A percentile compares a stretch with the other conserved stretches of the same genome.
Conservation (phyloP, 1,284 basidiomycete species). For the Cerrena zonata region DNA sequence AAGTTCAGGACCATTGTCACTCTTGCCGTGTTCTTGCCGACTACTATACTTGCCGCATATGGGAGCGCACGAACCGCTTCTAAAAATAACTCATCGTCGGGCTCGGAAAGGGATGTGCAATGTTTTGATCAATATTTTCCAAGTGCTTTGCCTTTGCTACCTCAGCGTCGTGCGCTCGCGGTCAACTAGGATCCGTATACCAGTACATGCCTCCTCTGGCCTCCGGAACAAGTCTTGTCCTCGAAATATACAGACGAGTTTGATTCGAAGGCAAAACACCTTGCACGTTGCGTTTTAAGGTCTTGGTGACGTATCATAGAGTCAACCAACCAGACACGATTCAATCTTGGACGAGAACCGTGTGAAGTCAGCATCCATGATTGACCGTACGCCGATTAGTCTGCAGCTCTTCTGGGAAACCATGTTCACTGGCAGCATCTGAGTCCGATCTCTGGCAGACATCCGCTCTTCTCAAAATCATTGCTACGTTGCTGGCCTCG, state of each 20-base stretch:
- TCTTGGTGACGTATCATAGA: conserved; percentile 76
- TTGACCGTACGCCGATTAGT: conserved; percentile 48
- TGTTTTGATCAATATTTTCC: neutral
- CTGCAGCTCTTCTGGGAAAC: too few relatives aligned
- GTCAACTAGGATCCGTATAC: conserved; percentile 55
- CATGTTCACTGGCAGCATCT: too few relatives aligned
- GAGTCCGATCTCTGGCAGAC: too few relatives aligned
- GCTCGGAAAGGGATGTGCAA: neutral
- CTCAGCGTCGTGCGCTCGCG: neutral
- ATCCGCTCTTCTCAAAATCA: too few relatives aligned
- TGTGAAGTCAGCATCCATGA: conserved; percentile 37
- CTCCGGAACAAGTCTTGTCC: conserved; percentile 68
- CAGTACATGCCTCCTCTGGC: conserved; percentile 83
- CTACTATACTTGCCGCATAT: too few relatives aligned
- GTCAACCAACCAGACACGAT: conserved; percentile 62
- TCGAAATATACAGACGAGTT: conserved; percentile 73
- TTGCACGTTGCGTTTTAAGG: conserved; percentile 68
- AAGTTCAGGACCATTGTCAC: too few relatives aligned
- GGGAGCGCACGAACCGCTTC: too few relatives aligned
- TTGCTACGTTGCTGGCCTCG: too few relatives aligned
- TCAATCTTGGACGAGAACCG: conserved; percentile 53
- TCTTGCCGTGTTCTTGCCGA: too few relatives aligned
- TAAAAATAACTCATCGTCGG: neutral
- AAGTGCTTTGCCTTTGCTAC: too few relatives aligned
- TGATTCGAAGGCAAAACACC: conserved; percentile 48